These are phyloP conservation scores for Laetiporus sulphureus DNA, from an alignment of 1,284 basidiomycete species.

Conservation along the genomic window DNA sequence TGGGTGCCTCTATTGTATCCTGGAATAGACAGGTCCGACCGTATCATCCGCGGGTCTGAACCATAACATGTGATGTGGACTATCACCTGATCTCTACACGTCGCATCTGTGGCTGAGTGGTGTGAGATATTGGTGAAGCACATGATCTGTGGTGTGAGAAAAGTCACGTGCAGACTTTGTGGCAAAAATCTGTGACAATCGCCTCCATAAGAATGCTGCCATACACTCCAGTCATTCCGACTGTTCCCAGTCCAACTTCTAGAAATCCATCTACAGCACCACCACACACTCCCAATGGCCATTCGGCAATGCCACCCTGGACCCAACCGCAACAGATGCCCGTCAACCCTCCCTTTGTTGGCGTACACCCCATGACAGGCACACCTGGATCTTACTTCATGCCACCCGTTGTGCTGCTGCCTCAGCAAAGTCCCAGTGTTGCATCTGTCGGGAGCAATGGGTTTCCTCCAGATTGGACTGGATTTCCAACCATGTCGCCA, in stretches of 20 bases:
- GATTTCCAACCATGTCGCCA: constrained; percentile 18
- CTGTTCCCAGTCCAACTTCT: constrained; percentile 11
- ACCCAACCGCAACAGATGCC: constrained; percentile 11
- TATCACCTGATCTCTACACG: too few species aligned
- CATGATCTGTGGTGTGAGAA: too few species aligned
- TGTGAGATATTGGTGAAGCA: too few species aligned
- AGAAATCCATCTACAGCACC: constrained; percentile 15
- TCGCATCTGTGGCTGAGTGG: too few species aligned
- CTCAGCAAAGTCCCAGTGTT: constrained; percentile 14
- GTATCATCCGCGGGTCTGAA: too few species aligned
- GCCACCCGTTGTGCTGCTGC: constrained; percentile 21
- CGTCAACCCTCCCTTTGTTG: constrained; percentile 11
- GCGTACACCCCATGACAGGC: constrained; percentile 8
- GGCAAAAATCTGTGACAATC: too few species aligned
- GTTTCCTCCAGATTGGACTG: constrained; percentile 22
- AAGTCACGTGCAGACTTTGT: too few species aligned
- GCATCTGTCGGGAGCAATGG: constrained; percentile 15
- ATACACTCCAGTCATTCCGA: constrained; percentile 18
- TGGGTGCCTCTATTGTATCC: too few species aligned
- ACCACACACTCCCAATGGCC: constrained; percentile 20
- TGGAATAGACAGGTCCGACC: too few species aligned
- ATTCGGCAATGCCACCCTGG: constrained; percentile 15
- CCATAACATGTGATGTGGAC: too few species aligned
- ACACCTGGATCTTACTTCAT: constrained; percentile 28
- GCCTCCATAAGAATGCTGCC: too few species aligned